Evolutionary conservation across 768 basidiomycete genomes (phyloP).

Genomic region (Mycena filopes): DNA sequence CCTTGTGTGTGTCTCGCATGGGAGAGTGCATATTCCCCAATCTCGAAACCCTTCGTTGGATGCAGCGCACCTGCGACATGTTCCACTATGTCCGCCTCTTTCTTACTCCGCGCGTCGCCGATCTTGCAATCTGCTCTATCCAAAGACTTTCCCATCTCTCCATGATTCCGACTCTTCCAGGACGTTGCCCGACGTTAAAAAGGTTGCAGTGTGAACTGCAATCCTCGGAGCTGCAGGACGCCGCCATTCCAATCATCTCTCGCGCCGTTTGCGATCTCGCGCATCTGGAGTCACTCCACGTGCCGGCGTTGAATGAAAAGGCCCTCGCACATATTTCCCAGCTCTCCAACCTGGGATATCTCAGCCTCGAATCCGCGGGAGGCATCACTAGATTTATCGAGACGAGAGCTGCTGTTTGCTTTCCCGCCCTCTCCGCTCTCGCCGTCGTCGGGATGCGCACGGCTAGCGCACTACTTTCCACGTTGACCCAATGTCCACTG

Average conservation of each 20-base stretch:
- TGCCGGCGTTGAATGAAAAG: neutral
- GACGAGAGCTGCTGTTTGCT: neutral
- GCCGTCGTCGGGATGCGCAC: neutral
- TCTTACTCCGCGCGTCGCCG: neutral
- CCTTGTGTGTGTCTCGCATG: neutral
- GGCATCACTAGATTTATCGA: neutral
- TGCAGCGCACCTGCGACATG: neutral
- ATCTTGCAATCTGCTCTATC: neutral
- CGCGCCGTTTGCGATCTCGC: neutral
- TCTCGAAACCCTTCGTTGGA: neutral
- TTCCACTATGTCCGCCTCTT: slow-evolving; percentile 6
- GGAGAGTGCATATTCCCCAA: neutral
- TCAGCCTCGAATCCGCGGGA: neutral
- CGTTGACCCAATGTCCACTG: neutral
- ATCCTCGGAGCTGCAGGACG: neutral
- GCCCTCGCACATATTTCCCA: neutral
- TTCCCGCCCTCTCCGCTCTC: neutral
- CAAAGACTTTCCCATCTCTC: neutral
- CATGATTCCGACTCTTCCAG: neutral
- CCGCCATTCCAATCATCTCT: neutral
- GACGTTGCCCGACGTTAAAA: neutral
- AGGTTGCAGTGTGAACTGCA: neutral
- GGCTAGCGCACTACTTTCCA: neutral
- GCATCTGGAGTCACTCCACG: neutral
- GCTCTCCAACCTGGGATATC: neutral